Evolutionary conservation across 2,329 filamentous ascomycete species (phyloP), one percentile per base, ranked within the genome.

Genomic region (Chaetomiaceae sp.): DNA sequence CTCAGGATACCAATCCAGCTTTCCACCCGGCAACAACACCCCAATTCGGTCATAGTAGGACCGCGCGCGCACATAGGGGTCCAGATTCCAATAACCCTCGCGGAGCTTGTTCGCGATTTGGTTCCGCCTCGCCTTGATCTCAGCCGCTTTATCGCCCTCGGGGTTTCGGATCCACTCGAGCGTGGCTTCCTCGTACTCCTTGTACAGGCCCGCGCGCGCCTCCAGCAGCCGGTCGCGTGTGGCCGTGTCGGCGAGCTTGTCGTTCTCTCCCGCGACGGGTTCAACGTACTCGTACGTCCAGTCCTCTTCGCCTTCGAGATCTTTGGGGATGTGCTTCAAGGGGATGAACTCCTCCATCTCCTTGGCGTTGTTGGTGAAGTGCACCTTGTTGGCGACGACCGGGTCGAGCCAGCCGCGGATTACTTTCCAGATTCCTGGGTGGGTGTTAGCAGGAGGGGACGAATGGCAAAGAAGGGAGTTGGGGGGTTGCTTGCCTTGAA

Each of bases 351-450:
- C 75, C 58, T 87, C 81, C 48, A 99, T 75, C 48, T 96, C 92
- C 50, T 86, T 79, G 51, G 84, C 74, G 61, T 83, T 89, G 65
- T 90, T 94, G 53, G 89, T 94, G 69, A 97, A 97, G 68, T 96
- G 85, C 18, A 99, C 87, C 71, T 99, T 99, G 66, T 82, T 79
- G 21, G 94, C 94, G 25, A 99, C 92, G 3, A 99, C 92, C 2
- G 94, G 94, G 68, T 99, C 94, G 33, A 99, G 81, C 94, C 94
- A 99, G 61, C 91, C 90, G 59, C 84, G 85, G 67, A 99, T 95
- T 59, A 99, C 89, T 67, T 84, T 90, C 94, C 92, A 97, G 59
- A 97, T 89, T n/a, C 89, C 87, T 88, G 13, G 20, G 23, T 25
- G 16, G 8, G 7, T 23, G 38, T 65, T 56, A 62, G 21, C 4